Conservation (phyloP, 2,329 filamentous ascomycete species). For the Tolypocladium guangdongense region DNA sequence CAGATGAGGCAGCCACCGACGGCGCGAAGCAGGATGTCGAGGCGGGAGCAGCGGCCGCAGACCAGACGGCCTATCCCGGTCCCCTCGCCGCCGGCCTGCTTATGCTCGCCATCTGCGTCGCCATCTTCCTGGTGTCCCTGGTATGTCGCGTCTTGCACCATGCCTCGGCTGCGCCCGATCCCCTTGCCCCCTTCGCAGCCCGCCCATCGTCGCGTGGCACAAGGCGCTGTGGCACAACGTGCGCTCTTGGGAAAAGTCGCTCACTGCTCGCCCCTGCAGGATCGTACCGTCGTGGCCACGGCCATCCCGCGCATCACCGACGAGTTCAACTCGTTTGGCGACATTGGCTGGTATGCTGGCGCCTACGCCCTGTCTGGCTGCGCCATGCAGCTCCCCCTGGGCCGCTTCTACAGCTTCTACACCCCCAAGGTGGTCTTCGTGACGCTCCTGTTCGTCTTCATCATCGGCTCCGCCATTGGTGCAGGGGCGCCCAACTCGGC, state of each 20-base stretch:
- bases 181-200: too few species aligned
- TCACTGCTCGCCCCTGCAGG: constrained; percentile 8
- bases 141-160: neutral
- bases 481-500: constrained; percentile 15
- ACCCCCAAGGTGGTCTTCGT: constrained; percentile 16
- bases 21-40: too few species aligned
- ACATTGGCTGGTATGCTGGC: constrained; percentile 28
- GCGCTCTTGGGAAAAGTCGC: neutral
- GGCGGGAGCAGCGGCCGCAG: neutral
- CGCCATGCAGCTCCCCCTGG: constrained; percentile 14
- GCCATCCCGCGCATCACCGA: constrained; percentile 22
- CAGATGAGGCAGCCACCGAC: too few species aligned
- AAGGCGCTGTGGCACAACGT: too few species aligned
- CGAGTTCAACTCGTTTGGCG: constrained; percentile 26
- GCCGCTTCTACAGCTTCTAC: constrained; percentile 17
- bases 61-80: neutral
- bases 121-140: constrained; percentile 8
- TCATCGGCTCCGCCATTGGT: constrained; percentile 13
- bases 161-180: too few species aligned
- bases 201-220: too few species aligned
- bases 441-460: constrained; percentile 11
- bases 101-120: neutral
- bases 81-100: neutral
- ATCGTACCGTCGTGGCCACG: constrained; percentile 25
- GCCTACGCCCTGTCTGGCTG: constrained; percentile 15